phyloP scores from a whole-genome alignment of 1,139 yeast species.

The Saccharomycopsis hybrid region DNA sequence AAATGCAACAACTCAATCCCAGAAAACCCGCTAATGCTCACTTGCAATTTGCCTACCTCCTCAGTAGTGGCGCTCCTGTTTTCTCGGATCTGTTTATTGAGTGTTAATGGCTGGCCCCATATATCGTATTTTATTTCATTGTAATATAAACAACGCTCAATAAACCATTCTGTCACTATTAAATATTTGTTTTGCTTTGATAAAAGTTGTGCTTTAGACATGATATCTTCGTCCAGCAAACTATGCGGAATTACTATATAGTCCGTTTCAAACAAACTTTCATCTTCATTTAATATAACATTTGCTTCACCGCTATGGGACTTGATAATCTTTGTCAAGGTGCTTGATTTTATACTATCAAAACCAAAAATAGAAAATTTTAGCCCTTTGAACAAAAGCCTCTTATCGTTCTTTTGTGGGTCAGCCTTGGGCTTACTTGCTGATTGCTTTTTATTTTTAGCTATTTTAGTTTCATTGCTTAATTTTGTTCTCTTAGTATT shows the following conservation, averaged over 20 bases:
- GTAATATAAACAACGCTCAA: slow-evolving; percentile 72
- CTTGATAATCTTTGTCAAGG: slow-evolving; percentile 8
- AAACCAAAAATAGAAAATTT: slow-evolving; percentile 11
- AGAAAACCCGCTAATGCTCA: slow-evolving; percentile 73
- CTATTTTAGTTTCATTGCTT: not conserved
- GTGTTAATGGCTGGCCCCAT: slow-evolving; percentile 61
- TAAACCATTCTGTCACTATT: slow-evolving; percentile 72
- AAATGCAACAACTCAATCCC: slow-evolving; percentile 80
- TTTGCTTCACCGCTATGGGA: slow-evolving; percentile 14
- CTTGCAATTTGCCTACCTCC: slow-evolving; percentile 32
- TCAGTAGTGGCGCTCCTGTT: not conserved
- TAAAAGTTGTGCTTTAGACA: not conserved
- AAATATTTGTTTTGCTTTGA: not conserved
- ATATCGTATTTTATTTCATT: slow-evolving; percentile 47
- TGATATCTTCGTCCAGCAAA: not conserved
- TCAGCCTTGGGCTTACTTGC: too few relatives aligned
- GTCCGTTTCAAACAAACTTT: not conserved
- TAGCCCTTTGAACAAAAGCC: slow-evolving; percentile 9
- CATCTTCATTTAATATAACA: too few relatives aligned
- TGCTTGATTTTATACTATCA: slow-evolving; percentile 2
- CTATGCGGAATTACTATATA: slow-evolving; percentile 6
- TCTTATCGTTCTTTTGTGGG: not conserved
- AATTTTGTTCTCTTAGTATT: not conserved
- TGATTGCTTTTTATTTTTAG: not conserved
- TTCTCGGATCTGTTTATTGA: slow-evolving; percentile 19